phyloP scores from a whole-genome alignment of 1,284 basidiomycete species.

The Trichosporon faecale region DNA sequence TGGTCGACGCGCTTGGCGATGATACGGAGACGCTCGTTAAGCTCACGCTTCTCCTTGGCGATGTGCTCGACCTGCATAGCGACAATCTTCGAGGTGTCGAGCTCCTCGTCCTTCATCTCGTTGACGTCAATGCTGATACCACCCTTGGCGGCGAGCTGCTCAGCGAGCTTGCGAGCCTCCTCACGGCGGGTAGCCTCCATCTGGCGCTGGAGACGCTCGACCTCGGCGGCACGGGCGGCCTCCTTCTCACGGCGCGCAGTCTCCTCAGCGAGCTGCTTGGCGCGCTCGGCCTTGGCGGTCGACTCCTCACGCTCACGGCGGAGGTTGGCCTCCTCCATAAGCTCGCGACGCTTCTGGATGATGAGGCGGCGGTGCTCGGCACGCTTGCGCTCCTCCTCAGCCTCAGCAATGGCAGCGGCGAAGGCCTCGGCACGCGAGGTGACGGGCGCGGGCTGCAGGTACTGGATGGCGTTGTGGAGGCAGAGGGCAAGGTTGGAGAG shows the following conservation, averaged over 20 bases:
- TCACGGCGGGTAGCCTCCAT: constrained; percentile 77
- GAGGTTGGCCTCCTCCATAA: constrained; percentile 78
- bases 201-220: constrained; percentile 75
- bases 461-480: constrained; percentile 67
- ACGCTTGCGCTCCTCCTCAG: constrained; percentile 68
- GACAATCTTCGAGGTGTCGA: constrained; percentile 86
- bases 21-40: constrained; percentile 77
- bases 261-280: constrained; percentile 69
- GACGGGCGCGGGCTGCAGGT: constrained; percentile 52
- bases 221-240: constrained; percentile 67
- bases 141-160: constrained; percentile 78
- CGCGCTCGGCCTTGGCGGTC: constrained; percentile 71
- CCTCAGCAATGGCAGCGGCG: constrained; percentile 51
- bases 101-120: constrained; percentile 73
- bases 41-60: constrained; percentile 93
- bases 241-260: constrained; percentile 66
- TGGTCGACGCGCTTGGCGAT: constrained; percentile 91
- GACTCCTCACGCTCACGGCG: constrained; percentile 90
- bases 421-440: constrained; percentile 50
- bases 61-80: constrained; percentile 89
- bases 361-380: constrained; percentile 73
- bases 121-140: constrained; percentile 80
- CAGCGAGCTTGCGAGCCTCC: constrained; percentile 86
- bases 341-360: constrained; percentile 80
- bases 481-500: constrained; percentile 70